A percentile compares a stretch with the other conserved stretches of the same genome.
Conservation (phyloP, 2,329 filamentous ascomycete species). For the Cladosporium halotolerans region DNA sequence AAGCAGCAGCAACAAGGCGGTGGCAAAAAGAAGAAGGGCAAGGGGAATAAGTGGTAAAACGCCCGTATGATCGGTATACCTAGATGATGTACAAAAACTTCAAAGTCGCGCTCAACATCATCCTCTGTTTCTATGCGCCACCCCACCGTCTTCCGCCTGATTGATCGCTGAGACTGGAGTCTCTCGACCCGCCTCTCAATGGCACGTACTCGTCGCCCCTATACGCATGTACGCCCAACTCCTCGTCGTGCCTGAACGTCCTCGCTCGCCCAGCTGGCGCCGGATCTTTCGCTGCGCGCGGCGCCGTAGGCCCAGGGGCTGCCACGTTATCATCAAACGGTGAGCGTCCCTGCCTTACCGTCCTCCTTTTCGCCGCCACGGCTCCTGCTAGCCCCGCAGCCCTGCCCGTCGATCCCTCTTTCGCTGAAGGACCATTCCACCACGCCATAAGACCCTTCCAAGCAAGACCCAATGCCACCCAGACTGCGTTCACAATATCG, state of each 20-base stretch:
- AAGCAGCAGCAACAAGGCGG: constrained; percentile 34
- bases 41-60: constrained; percentile 10
- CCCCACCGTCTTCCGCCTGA: too few species aligned
- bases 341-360: not conserved
- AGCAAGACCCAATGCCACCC: constrained; percentile 11
- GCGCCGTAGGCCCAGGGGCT: constrained; percentile 6
- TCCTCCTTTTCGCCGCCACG: not conserved
- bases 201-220: not conserved
- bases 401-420: not conserved
- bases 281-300: constrained; percentile 11
- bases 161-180: constrained; percentile 1
- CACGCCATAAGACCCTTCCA: constrained; percentile 10
- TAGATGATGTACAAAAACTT: too few species aligned
- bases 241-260: constrained; percentile 13
- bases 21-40: constrained; percentile 37
- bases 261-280: constrained; percentile 9
- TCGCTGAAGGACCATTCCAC: constrained; percentile 6
- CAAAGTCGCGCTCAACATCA: too few species aligned
- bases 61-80: too few species aligned
- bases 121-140: too few species aligned
- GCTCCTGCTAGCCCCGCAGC: constrained; percentile 3
- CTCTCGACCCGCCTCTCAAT: not conserved
- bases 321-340: constrained; percentile 11
- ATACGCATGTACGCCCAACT: not conserved
- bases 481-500: constrained; percentile 15